phyloP scores from a whole-genome alignment of 2,329 filamentous ascomycete genomes.

The Penicillium glabrum region DNA sequence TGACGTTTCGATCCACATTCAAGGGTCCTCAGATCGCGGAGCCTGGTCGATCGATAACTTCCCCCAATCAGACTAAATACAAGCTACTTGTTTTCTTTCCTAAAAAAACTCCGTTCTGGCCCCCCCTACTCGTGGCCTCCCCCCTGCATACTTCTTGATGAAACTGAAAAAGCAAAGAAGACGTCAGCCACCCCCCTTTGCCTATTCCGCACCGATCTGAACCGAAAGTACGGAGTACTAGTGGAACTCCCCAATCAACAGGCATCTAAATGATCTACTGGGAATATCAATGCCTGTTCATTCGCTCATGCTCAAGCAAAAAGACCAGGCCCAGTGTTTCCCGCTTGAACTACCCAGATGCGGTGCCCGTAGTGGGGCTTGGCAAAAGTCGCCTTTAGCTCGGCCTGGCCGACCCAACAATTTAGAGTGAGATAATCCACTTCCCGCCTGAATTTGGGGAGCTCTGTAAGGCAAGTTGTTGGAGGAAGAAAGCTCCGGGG shows the following conservation, averaged over 20 bases:
- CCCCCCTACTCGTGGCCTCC: not conserved
- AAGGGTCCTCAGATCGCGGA: conserved; percentile 21
- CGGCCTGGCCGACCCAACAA: not conserved
- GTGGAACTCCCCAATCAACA: no score
- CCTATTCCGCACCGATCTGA: not conserved
- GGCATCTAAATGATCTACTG: not conserved
- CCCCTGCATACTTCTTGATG: not conserved
- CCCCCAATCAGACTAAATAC: conserved; percentile 3
- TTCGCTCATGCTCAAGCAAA: no score
- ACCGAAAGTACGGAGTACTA: not conserved
- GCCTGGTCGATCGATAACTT: conserved; percentile 11
- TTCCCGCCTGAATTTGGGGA: not conserved
- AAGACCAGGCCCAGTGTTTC: not conserved
- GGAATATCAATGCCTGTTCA: not conserved
- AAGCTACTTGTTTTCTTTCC: not conserved
- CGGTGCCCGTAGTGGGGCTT: not conserved
- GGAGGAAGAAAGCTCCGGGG: not conserved
- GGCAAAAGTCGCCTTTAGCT: not conserved
- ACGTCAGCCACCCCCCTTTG: conserved; percentile 3
- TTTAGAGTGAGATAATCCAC: not conserved
- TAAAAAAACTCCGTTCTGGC: not conserved
- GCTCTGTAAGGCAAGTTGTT: not conserved
- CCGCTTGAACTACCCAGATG: not conserved
- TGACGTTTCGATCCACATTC: conserved; percentile 20
- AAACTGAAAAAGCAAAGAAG: not conserved